phyloP scores from a whole-genome alignment of 768 basidiomycete species.

The Lyophyllum decastes region DNA sequence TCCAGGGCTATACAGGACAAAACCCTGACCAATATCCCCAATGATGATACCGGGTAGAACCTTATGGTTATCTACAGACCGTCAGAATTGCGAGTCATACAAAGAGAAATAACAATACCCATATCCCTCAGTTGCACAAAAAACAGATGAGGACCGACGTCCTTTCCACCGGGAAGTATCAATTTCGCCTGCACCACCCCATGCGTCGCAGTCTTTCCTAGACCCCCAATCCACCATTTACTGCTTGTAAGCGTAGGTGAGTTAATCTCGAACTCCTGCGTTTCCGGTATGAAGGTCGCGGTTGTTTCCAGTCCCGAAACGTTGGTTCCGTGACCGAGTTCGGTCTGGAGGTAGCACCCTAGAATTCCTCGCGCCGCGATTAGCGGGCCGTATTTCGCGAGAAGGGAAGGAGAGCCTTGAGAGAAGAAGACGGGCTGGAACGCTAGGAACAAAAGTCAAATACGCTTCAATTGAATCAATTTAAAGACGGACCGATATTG shows the following conservation, averaged over 20 bases:
- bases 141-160: constrained; percentile 75
- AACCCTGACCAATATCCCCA: constrained; percentile 64
- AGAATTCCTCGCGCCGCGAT: constrained; percentile 58
- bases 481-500: constrained; percentile 33
- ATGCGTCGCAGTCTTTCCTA: constrained; percentile 74
- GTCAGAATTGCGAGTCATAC: not conserved
- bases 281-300: constrained; percentile 69
- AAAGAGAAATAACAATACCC: constrained; percentile 35
- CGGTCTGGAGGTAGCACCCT: constrained; percentile 77
- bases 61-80: constrained; percentile 55
- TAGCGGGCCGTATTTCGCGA: constrained; percentile 52
- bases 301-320: constrained; percentile 72
- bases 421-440: constrained; percentile 70
- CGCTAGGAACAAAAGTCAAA: constrained; percentile 33
- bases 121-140: constrained; percentile 67
- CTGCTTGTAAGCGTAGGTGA: constrained; percentile 73
- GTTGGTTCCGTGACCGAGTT: constrained; percentile 79
- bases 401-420: constrained; percentile 57
- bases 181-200: constrained; percentile 78
- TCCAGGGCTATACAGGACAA: not conserved
- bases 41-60: constrained; percentile 60
- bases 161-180: constrained; percentile 58
- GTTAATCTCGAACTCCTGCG: constrained; percentile 72
- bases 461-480: not conserved
- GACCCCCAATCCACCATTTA: constrained; percentile 84